Conservation (phyloP, 495 filamentous ascomycete species). For the Zalerion maritima region DNA sequence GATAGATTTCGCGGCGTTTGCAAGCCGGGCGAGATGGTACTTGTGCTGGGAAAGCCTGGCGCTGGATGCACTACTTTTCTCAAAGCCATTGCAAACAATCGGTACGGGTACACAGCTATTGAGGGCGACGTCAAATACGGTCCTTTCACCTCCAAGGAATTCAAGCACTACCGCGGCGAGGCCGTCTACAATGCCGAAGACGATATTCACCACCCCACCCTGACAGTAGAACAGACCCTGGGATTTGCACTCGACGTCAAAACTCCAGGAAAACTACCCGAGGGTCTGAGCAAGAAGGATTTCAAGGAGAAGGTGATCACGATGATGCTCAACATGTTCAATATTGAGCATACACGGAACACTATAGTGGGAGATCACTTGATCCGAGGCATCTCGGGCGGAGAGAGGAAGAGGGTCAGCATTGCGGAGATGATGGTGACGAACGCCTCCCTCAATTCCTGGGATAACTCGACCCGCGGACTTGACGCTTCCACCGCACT, state of each 20-base stretch:
- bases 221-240: constrained; percentile 74
- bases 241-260: constrained; percentile 74
- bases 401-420: constrained; percentile 68
- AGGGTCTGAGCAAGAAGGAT: constrained; percentile 46
- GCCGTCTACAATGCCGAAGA: constrained; percentile 79
- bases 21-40: constrained; percentile 76
- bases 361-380: constrained; percentile 72
- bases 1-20: constrained; percentile 36
- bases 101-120: constrained; percentile 61
- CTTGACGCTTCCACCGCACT: constrained; percentile 74
- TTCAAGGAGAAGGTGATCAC: constrained; percentile 59
- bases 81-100: constrained; percentile 70
- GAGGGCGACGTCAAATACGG: constrained; percentile 72
- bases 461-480: constrained; percentile 78
- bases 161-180: constrained; percentile 61
- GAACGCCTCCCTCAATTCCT: constrained; percentile 55
- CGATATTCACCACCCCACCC: constrained; percentile 64
- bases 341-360: constrained; percentile 67
- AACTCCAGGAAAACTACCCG: constrained; percentile 55
- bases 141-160: constrained; percentile 42
- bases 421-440: constrained; percentile 61
- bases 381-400: constrained; percentile 73
- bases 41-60: constrained; percentile 77
- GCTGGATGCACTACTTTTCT: constrained; percentile 81
- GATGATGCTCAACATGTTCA: constrained; percentile 72